Base-by-base conservation (phyloP, 2,329 filamentous ascomycete species). In the Cordyceps tenuipes region DNA sequence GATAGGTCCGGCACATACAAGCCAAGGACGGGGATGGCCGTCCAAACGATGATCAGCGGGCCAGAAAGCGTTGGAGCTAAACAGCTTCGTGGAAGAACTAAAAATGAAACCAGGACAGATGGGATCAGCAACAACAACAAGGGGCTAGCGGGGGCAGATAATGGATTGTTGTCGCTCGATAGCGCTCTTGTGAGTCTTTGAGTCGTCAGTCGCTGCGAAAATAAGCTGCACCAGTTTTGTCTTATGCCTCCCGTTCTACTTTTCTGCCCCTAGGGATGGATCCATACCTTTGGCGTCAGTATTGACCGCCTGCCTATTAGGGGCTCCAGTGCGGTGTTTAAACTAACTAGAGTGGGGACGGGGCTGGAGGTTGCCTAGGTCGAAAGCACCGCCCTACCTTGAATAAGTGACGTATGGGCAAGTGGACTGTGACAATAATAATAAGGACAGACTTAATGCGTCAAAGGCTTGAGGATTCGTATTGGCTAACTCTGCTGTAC, bases 291-390 rank as follows among this genome's bases (percentile, higher is more conserved):
- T 17, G 21, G 3, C 10, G 15, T 15, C 36, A 3, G 3, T 2
- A 43, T 21, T 17, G 56, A 58, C 56, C 56, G 56, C 56, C 47
- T 58, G 39, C 56, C 36, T n/a, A 23, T 13, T 58, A 36, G n/a
- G 36, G 47, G 15, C 36, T 17, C 5, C n/a, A 19, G 13, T 58
- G 47, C 31, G 46, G 15, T 50, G 36, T 58, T 58, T 51, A 23
- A 23, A 23, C 23, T 23, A n/a, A 26, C 23, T 50, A 36, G 36
- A 43, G 54, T 48, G 54, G 43, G 19, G 46, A 19, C 26, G 21
- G 26, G 26, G 29, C 4, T 49, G 54, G 10, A 34, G 34, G 50
- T n/a, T 9, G 34, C 19, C n/a, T 36, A 21, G 29, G 53, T 21
- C 51, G 21, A 44, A 21, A 54, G 15, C 50, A 15, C 19, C 15